These are phyloP conservation scores for Clonostachys rosea DNA, from an alignment of 2,329 filamentous ascomycete species.

Conservation along the genomic window DNA sequence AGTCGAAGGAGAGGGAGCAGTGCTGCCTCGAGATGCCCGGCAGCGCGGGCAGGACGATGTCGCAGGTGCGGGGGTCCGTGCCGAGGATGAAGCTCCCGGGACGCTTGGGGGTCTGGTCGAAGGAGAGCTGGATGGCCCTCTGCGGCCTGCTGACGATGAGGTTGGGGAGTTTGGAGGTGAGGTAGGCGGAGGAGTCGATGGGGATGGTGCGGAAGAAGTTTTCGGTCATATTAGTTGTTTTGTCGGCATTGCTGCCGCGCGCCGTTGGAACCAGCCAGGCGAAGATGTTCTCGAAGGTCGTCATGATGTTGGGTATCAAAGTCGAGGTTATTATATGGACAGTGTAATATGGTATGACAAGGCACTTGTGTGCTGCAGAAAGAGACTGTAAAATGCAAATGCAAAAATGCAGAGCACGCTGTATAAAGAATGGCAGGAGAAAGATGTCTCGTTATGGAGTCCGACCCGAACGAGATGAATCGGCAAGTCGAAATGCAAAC, in stretches of 20 bases:
- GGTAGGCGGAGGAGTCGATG: constrained; percentile 13
- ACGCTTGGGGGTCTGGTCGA: constrained; percentile 21
- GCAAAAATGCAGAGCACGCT: neutral
- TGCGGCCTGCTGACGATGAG: constrained; percentile 15
- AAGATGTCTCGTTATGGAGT: neutral
- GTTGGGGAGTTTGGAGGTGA: constrained; percentile 19
- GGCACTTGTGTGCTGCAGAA: neutral
- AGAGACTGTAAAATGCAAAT: neutral
- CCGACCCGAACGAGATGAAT: constrained; percentile 3
- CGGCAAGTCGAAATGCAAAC: neutral
- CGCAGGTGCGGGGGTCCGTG: constrained; percentile 25
- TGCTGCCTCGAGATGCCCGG: constrained; percentile 26
- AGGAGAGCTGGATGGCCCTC: constrained; percentile 26
- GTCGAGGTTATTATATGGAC: constrained; percentile 1
- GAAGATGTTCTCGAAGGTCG: constrained; percentile 20
- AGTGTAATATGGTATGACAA: neutral
- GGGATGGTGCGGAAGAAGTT: constrained; percentile 19
- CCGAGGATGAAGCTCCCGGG: constrained; percentile 30
- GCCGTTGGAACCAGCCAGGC: constrained; percentile 32
- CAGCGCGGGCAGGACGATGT: constrained; percentile 26
- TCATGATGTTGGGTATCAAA: constrained; percentile 7
- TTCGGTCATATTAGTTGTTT: constrained; percentile 19
- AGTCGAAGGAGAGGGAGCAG: constrained; percentile 31
- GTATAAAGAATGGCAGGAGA: constrained; percentile 1
- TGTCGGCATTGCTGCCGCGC: constrained; percentile 22